Evolutionary conservation across 371 early-diverging fungal genomes (phyloP), one percentile per base, ranked within the genome.

Genomic region (Mortierella sp.): DNA sequence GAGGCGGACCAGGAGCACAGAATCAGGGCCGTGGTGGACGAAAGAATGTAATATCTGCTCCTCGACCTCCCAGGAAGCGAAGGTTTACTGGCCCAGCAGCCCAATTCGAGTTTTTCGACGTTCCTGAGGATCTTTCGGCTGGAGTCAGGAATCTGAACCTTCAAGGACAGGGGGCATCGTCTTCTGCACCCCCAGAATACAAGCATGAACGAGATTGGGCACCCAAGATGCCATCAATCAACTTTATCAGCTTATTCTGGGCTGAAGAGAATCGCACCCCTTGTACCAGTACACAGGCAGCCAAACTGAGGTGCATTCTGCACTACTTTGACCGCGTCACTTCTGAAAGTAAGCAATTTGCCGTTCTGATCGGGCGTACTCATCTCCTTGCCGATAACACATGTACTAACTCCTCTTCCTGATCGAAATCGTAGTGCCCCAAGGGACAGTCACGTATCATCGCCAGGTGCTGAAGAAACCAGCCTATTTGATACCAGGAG

Each of bases 241-340:
- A 83, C 58, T 82, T 86, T 56, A 59, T 70, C 29, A 67, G 68
- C 49, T 41, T 83, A 12, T 84, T 81, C 57, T 67, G 60, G 65
- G 44, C 19, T 9, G 74, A 56, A 48, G 67, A 60, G 25, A 53
- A 53, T 21, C 43, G 48, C 2, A 58, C 24, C 34, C 67, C 73
- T n/a, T 73, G 73, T 37, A 62, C 73, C 3, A 16, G 44, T 9
- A 49, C 67, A 3, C 73, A 67, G 56, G 73, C 67, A 0, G 79
- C 83, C 22, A 82, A 85, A 62, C 58, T 86, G 25, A 59, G 81
- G 8, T 78, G 81, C 49, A 48, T 86, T 14, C 65, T 86, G 37
- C 77, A 80, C 25, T 86, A 86, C 61, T 86, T 85, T 74, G 65
- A 65, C 3, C 59, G 77, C 3, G 78, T 85, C 28, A 56, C 79